Evolutionary conservation across 805 yeast genomes (phyloP).

Genomic region (Metschnikowia reukaufii): DNA sequence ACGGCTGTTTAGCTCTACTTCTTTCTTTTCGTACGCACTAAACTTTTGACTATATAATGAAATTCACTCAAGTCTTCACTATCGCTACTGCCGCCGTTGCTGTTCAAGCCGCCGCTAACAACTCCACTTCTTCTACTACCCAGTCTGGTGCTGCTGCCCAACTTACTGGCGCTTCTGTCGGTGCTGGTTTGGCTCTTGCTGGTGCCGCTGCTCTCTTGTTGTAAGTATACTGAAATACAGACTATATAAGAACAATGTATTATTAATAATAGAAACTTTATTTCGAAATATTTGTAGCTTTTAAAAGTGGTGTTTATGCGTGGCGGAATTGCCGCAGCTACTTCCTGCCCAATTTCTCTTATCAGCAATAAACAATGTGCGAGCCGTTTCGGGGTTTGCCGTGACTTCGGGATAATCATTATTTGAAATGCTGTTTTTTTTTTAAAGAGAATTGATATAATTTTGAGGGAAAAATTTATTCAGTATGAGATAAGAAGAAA

Average conservation of each 20-base stretch:
- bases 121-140: conserved; percentile 16
- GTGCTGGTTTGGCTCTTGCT: conserved; percentile 23
- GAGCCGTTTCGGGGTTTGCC: too few species aligned
- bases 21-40: background rate
- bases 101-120: conserved; percentile 24
- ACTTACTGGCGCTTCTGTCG: conserved; percentile 15
- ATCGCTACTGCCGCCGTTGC: conserved; percentile 22
- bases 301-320: too few species aligned
- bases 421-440: too few species aligned
- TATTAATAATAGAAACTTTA: background rate
- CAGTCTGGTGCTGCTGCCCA: conserved; percentile 18
- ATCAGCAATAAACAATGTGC: too few species aligned
- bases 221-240: conserved; percentile 4
- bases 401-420: too few species aligned
- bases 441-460: too few species aligned
- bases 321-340: too few species aligned
- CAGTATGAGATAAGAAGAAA: too few species aligned
- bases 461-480: too few species aligned
- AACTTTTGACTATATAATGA: conserved; percentile 15
- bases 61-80: conserved; percentile 22
- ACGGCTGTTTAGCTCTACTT: background rate
- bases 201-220: conserved; percentile 22
- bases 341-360: too few species aligned
- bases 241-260: background rate
- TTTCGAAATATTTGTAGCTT: background rate